phyloP scores from a whole-genome alignment of 1,284 basidiomycete genomes.

The Ustilago tritici region DNA sequence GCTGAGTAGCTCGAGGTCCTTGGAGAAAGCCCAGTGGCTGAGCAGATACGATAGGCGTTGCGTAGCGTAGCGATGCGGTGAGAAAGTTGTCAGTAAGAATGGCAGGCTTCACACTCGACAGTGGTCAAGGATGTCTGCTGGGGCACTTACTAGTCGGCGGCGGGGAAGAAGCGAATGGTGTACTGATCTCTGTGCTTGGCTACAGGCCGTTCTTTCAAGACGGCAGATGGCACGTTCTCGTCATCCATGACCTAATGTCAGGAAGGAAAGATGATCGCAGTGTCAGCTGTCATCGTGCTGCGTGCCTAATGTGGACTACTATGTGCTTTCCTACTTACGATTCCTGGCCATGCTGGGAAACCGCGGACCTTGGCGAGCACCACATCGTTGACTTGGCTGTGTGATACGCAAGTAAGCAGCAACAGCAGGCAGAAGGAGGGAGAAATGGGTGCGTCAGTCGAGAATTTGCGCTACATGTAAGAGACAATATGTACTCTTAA shows the following conservation, averaged over 20 bases:
- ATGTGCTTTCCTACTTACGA: conserved; percentile 72
- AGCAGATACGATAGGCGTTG: conserved; percentile 8
- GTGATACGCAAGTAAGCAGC: not conserved
- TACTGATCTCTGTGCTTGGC: conserved; percentile 79
- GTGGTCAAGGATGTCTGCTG: not conserved
- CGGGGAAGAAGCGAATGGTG: conserved; percentile 88
- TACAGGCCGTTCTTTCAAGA: conserved; percentile 78
- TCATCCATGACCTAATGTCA: conserved; percentile 80
- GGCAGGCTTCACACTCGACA: not conserved
- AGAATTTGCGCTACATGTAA: not conserved
- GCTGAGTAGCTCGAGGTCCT: conserved; percentile 84
- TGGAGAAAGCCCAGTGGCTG: conserved; percentile 86
- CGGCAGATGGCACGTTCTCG: conserved; percentile 75
- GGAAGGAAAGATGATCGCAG: not conserved
- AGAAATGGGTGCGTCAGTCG: conserved; percentile 7
- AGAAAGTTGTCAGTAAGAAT: conserved; percentile 12
- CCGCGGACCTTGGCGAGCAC: conserved; percentile 93
- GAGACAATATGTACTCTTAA: not conserved
- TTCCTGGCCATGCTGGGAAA: conserved; percentile 90
- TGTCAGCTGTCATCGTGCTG: not conserved
- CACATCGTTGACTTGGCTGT: conserved; percentile 75
- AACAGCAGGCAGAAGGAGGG: not conserved
- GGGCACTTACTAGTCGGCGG: conserved; percentile 84
- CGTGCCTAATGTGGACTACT: conserved; percentile 63
- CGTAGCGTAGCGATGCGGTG: not conserved